Evolutionary conservation across 805 yeast genomes (phyloP), one percentile per base, ranked within the genome.

Genomic region (Jamesozyma piceae): DNA sequence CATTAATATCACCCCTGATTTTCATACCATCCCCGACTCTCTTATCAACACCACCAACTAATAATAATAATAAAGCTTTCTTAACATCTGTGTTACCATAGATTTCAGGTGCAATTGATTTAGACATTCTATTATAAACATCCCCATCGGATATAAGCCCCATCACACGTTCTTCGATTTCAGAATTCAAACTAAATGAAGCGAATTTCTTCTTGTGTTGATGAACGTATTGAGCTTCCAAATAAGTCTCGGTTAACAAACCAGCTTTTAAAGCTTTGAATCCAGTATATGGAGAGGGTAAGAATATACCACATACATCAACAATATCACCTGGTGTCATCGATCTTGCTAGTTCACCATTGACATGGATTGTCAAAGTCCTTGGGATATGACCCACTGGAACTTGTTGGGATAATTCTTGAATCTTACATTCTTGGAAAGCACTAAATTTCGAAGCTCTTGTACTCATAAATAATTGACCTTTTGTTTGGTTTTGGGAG

Each of bases 381-480:
- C 99, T 76, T 38, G 99, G 99, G 49, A 92, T 92, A 63, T 90
- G 96, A 41, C 98, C 98, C 24, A 89, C 90, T 1, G 99, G 99
- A 15, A 92, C 98, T 66, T 92, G 98, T 50, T 82, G 81, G 4
- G 97, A 85, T 60, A 90, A 69, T 65, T 92, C 99, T 68, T 92
- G 99, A 48, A 92, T 73, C 56, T 86, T 82, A 43, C 89, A 92
- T 56, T 92, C 98, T 67, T 92, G 99, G 72, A 89, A 92, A 5
- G 95, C 85, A 42, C 82, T 73, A 57, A 94, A 92, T 65, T 92
- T 92, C 27, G 97, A 88, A 2, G 98, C 98, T 54, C 99, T 76
- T 11, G 97, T 88, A 36, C 90, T 77, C 77, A 89, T 84, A 62
- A 83, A 87, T 41, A 92, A 71, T 66, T 86, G 88, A 44, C 98